Percentiles rank a stretch among this genome's conserved stretches.
Conservation (phyloP, 306 rosid genomes). For the Cucurbita argyrosperma region DNA sequence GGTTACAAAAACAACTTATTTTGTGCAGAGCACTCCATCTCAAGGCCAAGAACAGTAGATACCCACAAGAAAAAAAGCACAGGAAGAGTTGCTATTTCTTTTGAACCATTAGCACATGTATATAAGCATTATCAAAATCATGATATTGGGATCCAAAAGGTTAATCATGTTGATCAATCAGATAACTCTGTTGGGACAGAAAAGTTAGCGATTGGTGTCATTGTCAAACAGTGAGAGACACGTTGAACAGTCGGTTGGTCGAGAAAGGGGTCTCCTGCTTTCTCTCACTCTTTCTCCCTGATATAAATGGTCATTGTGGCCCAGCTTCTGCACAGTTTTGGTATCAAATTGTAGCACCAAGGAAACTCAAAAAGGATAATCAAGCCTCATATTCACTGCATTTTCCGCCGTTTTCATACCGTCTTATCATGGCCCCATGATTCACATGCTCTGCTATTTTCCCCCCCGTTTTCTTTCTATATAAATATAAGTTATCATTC, state of each 20-base stretch:
- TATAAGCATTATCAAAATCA: not conserved
- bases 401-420: constrained; percentile 8
- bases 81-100: not conserved
- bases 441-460: constrained; percentile 9
- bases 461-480: not conserved
- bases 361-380: not conserved
- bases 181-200: not conserved
- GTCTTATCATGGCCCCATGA: constrained; percentile 5
- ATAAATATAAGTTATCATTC: not conserved
- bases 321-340: not conserved
- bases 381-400: constrained; percentile 1
- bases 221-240: constrained; percentile 1
- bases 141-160: not conserved
- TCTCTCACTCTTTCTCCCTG: not conserved
- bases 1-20: not conserved
- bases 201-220: constrained; percentile 2
- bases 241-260: constrained; percentile 8
- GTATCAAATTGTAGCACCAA: constrained; percentile 1
- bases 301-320: not conserved
- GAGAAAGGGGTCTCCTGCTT: not conserved
- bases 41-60: not conserved
- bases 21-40: too few relatives aligned
- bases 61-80: not conserved
- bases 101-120: not conserved
- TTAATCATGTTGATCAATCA: not conserved